phyloP scores from a whole-genome alignment of 1,284 basidiomycete genomes.

The Nidula niveotomentosa region DNA sequence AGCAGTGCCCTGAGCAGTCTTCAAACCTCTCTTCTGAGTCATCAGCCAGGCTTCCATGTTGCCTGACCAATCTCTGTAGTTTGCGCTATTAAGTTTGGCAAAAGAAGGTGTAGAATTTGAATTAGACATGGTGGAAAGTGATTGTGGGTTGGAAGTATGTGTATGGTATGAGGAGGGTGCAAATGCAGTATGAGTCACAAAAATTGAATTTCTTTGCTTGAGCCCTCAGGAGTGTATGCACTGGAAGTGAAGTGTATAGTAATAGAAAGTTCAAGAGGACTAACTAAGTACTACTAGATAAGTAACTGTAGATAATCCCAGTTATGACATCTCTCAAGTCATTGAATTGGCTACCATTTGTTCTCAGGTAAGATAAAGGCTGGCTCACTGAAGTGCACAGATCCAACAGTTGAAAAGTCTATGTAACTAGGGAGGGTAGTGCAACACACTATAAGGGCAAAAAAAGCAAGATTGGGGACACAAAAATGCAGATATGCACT shows the following conservation, averaged over 20 bases:
- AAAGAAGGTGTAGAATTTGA: constrained; percentile 4
- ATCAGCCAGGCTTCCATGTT: constrained; percentile 14
- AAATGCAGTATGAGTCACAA: not conserved
- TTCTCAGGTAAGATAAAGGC: not conserved
- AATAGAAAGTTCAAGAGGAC: not conserved
- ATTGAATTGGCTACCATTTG: not conserved
- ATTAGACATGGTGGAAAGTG: constrained; percentile 1
- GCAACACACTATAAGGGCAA: not conserved
- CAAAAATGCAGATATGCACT: not conserved
- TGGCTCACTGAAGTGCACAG: not conserved
- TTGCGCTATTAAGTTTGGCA: constrained; percentile 10
- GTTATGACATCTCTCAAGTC: too few relatives aligned
- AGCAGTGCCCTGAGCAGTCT: constrained; percentile 10
- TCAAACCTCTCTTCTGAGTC: constrained; percentile 11
- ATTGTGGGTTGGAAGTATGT: not conserved
- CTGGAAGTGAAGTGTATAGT: not conserved
- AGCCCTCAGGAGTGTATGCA: too few relatives aligned
- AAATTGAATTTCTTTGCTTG: not conserved
- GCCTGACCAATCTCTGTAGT: constrained; percentile 13
- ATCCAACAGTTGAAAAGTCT: not conserved
- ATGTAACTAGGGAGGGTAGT: not conserved
- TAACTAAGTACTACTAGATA: not conserved
- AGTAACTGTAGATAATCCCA: too few relatives aligned
- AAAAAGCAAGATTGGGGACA: not conserved
- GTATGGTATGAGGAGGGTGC: not conserved